Evolutionary conservation across 305 asterid genomes (phyloP).

Genomic region (Rubia occidens): DNA sequence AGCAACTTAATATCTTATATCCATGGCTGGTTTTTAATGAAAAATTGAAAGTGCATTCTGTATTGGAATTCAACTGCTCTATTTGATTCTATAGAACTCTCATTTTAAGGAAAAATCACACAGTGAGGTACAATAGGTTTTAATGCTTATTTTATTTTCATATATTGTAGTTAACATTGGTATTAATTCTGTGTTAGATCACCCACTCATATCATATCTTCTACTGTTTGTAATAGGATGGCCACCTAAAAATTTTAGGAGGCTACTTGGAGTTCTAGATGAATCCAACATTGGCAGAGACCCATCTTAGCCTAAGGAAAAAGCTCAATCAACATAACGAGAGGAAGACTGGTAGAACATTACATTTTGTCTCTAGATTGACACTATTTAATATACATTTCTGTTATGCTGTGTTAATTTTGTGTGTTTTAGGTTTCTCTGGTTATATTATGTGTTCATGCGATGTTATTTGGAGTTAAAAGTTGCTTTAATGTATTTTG

Average conservation of each 20-base stretch:
- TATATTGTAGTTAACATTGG: conserved; percentile 10
- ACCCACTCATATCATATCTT: neutral
- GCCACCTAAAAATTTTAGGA: conserved; percentile 82
- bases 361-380: neutral
- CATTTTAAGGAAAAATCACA: conserved; percentile 66
- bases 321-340: conserved; percentile 76
- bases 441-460: too few relatives aligned
- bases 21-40: conserved; percentile 95
- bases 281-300: too few relatives aligned
- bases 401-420: conserved; percentile 15
- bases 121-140: conserved; percentile 58
- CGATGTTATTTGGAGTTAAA: too few relatives aligned
- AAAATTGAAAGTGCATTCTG: conserved; percentile 81
- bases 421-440: too few relatives aligned
- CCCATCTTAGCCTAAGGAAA: conserved; percentile 28
- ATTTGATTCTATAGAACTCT: conserved; percentile 72
- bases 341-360: conserved; percentile 40
- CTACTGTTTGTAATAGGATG: conserved; percentile 40
- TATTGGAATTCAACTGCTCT: conserved; percentile 89
- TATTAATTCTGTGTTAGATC: conserved; percentile 16
- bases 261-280: conserved; percentile 86
- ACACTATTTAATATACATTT: neutral
- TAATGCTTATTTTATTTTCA: conserved; percentile 14
- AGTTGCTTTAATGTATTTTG: too few relatives aligned
- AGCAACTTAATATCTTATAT: conserved; percentile 58